Evolutionary conservation across 371 early-diverging fungal species (phyloP), one percentile per base, ranked within the genome.

Genomic region (Lichtheimia hyalospora): DNA sequence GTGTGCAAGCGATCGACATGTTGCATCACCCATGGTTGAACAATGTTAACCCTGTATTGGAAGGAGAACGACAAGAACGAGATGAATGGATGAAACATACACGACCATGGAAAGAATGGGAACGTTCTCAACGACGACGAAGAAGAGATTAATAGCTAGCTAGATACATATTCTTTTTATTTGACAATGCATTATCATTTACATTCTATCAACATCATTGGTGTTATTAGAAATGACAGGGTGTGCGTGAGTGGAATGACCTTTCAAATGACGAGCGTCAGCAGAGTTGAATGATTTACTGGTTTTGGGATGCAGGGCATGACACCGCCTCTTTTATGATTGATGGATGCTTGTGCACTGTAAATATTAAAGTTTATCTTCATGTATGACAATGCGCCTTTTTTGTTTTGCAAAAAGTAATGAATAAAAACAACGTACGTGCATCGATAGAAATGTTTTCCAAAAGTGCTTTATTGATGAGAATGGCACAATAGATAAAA

Each of bases 11-110:
- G 3, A 57, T 65, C 25, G 73, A 74, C 63, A 73, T 88, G 66
- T 66, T 90, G 12, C 62, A 71, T 39, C 87, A 90, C 65, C 79
- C 75, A 52, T 90, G 91, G 90, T 68, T 90, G 13, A 62, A 75
- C 54, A 71, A 60, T 25, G 79, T 71, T 0, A 68, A 70, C 13
- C 79, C 79, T 20, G 49, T 71, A n/a, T 53, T 75, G 60, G 68
- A 68, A 24, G 67, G 67, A 16, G 73, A 78, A 51, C 44, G 49
- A 3, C 28, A 63, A 27, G 64, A 68, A 21, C 58, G 43, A 41
- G 58, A 44, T 1, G 66, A 55, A 3, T 76, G 73, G 71, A 64
- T 43, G 28, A 55, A 43, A 13, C 64, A 44, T 39, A 18, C 66
- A 52, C 60, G 69, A 42, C 69, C 77, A 43, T 76, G 77, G 77